Evolutionary conservation across 306 rosid genomes (phyloP), one percentile per base, ranked within the genome.

Genomic region (Abrus pulchellus): DNA sequence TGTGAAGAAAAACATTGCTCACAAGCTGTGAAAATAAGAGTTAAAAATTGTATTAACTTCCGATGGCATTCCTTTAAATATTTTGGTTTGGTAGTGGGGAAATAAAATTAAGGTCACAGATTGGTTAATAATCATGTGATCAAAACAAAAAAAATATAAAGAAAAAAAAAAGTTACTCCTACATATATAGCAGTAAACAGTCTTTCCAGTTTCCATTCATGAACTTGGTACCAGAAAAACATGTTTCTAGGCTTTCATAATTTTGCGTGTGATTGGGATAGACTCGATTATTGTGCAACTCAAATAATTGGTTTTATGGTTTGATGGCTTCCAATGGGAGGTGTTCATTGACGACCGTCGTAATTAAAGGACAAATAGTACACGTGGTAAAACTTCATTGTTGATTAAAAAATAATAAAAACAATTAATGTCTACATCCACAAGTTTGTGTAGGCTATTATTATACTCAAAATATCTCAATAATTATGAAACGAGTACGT

Each of bases 381-480:
- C 86, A 83, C 83, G 79, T 53, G 53, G 81, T 66, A 52, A 64
- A 77, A 33, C 9, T 72, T 63, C 68, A 1, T 33, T 36, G 3
- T 27, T 40, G 32, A 64, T 77, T 52, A 38, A 36, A 48, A 33
- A 50, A 10, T 30, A 67, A 9, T 30, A 32, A 52, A 20, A 6
- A 67, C 33, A 3, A 13, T 49, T 54, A 68, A 12, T 33, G 72
- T 38, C 76, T 34, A 45, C 62, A 29, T 78, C 79, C 52, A 34
- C 83, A 65, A 28, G 69, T 54, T 33, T 67, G 1, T 62, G 12
- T 56, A 11, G 20, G 53, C 34, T 52, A 52, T 12, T 53, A 66
- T 66, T 76, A 61, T 44, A 3, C 7, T 36, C 5, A 68, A 68
- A 76, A 56, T 68, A n/a, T 68, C 70, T 40, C 60, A 32, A 40